Base-by-base conservation (phyloP, 768 basidiomycete genomes). In the Boletales sp. region DNA sequence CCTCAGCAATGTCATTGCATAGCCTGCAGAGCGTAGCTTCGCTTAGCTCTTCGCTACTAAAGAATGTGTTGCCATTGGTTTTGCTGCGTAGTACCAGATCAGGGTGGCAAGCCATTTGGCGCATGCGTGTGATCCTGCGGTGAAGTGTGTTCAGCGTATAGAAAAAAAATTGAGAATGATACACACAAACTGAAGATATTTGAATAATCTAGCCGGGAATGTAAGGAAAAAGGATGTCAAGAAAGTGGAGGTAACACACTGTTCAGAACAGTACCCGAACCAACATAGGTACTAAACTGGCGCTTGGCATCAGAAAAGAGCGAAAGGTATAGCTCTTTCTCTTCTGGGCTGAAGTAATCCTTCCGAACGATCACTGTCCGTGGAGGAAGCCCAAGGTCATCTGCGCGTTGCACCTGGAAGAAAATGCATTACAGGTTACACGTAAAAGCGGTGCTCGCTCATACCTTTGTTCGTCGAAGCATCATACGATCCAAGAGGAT, bases 1-100 rank as follows among this genome's bases (percentile, higher is more conserved):
- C 97, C 69, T 99, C 97, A 0, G 92, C 95, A 36, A 97, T 77
- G 58, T 99, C 97, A 59, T 93, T 91, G 69, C 97, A 99, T n/a
- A 99, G 71, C 47, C 97, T 80, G 63, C 97, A 99, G 8, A 97
- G 81, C 0, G 90, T 87, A 3, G 85, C 86, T 65, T 95, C 91
- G 11, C 76, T 79, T 6, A 74, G 63, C 29, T 86, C 80, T 17
- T 83, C 79, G 27, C 66, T 65, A 8, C 74, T 65, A n/a, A 69
- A 51, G 60, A 90, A 90, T 40, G 75, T 73, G 11, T 73, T 74
- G 1, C 82, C 78, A 50, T 90, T 92, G 19, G 77, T 87, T 73
- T 87, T 94, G 73, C 87, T 90, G 44, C 88, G 80, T 17, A 97
- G 74, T 13, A 98, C 94, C 31, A 98, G 79, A 66, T 97, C 95